A percentile compares a stretch with the other conserved stretches of the same genome.
Evolutionary conservation across 1,139 yeast species (phyloP).

Genomic region (Pneumocystis oryctolagi): DNA sequence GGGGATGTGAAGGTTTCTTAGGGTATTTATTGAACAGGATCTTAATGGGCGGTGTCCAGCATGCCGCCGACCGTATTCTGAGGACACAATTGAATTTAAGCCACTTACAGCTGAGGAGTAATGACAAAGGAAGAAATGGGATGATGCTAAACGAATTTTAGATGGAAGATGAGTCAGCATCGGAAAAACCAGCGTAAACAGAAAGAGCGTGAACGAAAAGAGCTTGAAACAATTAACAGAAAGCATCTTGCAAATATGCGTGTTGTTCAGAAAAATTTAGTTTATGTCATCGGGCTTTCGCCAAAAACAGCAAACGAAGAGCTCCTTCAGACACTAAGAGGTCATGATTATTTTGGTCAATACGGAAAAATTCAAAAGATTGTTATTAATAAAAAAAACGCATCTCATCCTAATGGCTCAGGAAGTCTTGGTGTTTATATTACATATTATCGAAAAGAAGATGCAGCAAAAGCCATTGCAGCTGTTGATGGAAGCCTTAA

Average conservation of each 20-base stretch:
- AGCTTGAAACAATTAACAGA: slow-evolving; percentile 68
- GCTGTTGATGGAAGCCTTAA: slow-evolving; percentile 90
- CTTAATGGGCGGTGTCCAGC: slow-evolving; percentile 95
- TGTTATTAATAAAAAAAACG: slow-evolving; percentile 67
- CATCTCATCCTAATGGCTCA: slow-evolving; percentile 21
- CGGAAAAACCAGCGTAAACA: slow-evolving; percentile 75
- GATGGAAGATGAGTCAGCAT: slow-evolving; percentile 41
- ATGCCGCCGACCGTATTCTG: slow-evolving; percentile 86
- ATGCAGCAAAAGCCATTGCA: slow-evolving; percentile 81
- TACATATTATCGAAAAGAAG: slow-evolving; percentile 83
- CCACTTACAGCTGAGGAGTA: slow-evolving; percentile 70
- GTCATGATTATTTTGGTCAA: slow-evolving; percentile 93
- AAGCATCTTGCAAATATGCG: slow-evolving; percentile 94
- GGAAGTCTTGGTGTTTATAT: slow-evolving; percentile 92
- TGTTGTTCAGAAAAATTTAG: slow-evolving; percentile 92
- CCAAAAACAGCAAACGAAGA: slow-evolving; percentile 88
- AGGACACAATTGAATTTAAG: slow-evolving; percentile 78
- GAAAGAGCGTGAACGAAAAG: slow-evolving; percentile 82
- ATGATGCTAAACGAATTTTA: slow-evolving; percentile 18
- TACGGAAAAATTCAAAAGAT: slow-evolving; percentile 91
- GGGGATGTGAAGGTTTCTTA: background rate
- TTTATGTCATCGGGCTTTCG: slow-evolving; percentile 87
- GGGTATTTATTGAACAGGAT: slow-evolving; percentile 30
- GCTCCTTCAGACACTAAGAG: slow-evolving; percentile 64
- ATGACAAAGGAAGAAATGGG: background rate